phyloP scores from a whole-genome alignment of 1,139 yeast genomes.

The Blastobotrys malaysiensis region DNA sequence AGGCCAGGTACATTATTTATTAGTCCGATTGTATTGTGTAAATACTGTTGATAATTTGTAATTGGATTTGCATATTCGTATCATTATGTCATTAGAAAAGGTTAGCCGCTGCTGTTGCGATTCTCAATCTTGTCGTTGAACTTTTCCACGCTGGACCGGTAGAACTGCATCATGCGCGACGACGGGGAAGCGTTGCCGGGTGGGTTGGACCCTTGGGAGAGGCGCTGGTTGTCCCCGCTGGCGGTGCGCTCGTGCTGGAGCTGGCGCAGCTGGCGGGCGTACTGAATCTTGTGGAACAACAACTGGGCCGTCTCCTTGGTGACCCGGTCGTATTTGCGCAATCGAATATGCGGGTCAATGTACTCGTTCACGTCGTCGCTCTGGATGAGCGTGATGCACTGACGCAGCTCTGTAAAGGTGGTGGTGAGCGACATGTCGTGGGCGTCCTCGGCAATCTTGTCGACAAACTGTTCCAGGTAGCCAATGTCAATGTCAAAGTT shows the following conservation, averaged over 20 bases:
- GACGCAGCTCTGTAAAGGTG: constrained; percentile 57
- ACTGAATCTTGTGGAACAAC: constrained; percentile 40
- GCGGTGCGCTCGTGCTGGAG: constrained; percentile 1
- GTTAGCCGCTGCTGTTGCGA: neutral
- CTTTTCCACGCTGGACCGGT: constrained; percentile 21
- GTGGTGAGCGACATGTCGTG: constrained; percentile 34
- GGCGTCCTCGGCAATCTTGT: constrained; percentile 35
- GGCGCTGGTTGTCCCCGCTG: neutral
- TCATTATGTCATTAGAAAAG: neutral
- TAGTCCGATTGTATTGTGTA: neutral
- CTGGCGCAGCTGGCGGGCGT: constrained; percentile 16
- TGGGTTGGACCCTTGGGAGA: constrained; percentile 6
- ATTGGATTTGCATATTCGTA: neutral
- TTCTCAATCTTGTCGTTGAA: constrained; percentile 15
- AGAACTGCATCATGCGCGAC: constrained; percentile 22
- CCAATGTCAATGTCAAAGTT: constrained; percentile 60
- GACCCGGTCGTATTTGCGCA: constrained; percentile 57
- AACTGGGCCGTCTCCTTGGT: constrained; percentile 53
- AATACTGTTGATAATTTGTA: neutral
- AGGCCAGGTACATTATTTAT: neutral
- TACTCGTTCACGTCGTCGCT: constrained; percentile 49
- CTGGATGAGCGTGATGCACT: constrained; percentile 51
- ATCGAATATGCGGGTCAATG: constrained; percentile 48
- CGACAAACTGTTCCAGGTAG: constrained; percentile 51
- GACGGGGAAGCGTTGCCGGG: constrained; percentile 11